Evolutionary conservation across 495 filamentous ascomycete species (phyloP).

Genomic region (Thermochaetoides thermophila): DNA sequence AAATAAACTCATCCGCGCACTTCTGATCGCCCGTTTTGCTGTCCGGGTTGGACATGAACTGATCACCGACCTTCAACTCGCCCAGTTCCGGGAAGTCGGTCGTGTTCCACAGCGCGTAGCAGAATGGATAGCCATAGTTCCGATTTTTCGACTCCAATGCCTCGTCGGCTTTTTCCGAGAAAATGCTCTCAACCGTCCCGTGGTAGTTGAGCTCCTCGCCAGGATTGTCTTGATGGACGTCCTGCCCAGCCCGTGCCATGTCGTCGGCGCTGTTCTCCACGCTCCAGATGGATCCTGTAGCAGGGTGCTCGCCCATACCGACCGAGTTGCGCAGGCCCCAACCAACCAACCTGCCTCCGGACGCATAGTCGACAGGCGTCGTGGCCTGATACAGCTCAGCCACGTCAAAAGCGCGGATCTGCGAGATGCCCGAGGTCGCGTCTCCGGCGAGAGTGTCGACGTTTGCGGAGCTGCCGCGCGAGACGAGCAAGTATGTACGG

Average conservation of each 20-base stretch:
- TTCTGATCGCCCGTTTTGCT: conserved; percentile 30
- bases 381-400: conserved; percentile 22
- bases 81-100: conserved; percentile 34
- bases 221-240: conserved; percentile 47
- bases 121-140: conserved; percentile 49
- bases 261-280: conserved; percentile 63
- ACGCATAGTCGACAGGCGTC: conserved; percentile 25
- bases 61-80: conserved; percentile 31
- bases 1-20: conserved; percentile 22
- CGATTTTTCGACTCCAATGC: neutral
- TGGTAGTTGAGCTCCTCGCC: conserved; percentile 58
- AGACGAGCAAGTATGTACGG: conserved; percentile 42
- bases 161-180: neutral
- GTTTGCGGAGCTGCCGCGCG: conserved; percentile 46
- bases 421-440: conserved; percentile 38
- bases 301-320: conserved; percentile 43
- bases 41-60: conserved; percentile 32
- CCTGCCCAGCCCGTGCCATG: conserved; percentile 34
- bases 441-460: conserved; percentile 36
- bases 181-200: conserved; percentile 19
- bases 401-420: conserved; percentile 53
- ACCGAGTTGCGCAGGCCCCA: conserved; percentile 64
- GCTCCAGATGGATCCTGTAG: conserved; percentile 41
- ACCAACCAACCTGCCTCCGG: conserved; percentile 43
- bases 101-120: conserved; percentile 45